Conservation (phyloP, 352 stramenopile species). For the Globisporangium cylindrosporum region DNA sequence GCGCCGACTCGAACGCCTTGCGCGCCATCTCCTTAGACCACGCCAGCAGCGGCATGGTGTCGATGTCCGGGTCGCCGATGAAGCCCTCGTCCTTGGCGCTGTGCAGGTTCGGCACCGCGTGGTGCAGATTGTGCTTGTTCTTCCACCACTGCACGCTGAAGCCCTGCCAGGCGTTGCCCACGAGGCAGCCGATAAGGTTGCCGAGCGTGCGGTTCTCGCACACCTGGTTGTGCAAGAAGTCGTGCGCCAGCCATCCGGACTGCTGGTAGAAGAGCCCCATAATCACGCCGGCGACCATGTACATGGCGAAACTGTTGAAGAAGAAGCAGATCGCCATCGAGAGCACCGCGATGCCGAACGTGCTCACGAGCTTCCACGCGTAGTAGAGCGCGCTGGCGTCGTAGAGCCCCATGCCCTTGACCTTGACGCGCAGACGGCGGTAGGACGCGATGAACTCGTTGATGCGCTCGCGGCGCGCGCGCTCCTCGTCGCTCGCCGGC, state of each 20-base stretch:
- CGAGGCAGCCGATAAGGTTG: slow-evolving; percentile 92
- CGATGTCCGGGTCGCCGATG: slow-evolving; percentile 96
- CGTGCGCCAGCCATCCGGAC: slow-evolving; percentile 96
- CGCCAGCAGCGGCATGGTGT: slow-evolving; percentile 98
- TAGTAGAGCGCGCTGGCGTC: slow-evolving; percentile 92
- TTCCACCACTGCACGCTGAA: slow-evolving; percentile 98
- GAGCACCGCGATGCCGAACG: slow-evolving; percentile 87
- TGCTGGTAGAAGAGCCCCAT: slow-evolving; percentile 99
- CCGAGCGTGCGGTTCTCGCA: slow-evolving; percentile 93
- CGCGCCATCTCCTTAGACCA: slow-evolving; percentile 96
- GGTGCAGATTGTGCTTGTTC: slow-evolving; percentile 99
- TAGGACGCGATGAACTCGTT: slow-evolving; percentile 96
- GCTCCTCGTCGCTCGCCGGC: slow-evolving; percentile 43
- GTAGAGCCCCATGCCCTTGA: slow-evolving; percentile 95
- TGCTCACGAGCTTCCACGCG: slow-evolving; percentile 93
- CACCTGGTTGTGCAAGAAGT: slow-evolving; percentile 98
- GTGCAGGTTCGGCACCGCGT: slow-evolving; percentile 97
- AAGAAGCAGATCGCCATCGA: slow-evolving; percentile 88
- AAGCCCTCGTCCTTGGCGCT: slow-evolving; percentile 79
- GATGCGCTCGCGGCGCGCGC: slow-evolving; percentile 55
- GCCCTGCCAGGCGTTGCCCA: slow-evolving; percentile 97
- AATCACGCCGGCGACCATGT: slow-evolving; percentile 90
- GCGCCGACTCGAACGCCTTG: slow-evolving; percentile 72
- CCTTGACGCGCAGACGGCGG: slow-evolving; percentile 91
- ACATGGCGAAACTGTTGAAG: slow-evolving; percentile 77